Conservation (phyloP, 768 basidiomycete genomes). For the Tylopilus vinaceipallidus region DNA sequence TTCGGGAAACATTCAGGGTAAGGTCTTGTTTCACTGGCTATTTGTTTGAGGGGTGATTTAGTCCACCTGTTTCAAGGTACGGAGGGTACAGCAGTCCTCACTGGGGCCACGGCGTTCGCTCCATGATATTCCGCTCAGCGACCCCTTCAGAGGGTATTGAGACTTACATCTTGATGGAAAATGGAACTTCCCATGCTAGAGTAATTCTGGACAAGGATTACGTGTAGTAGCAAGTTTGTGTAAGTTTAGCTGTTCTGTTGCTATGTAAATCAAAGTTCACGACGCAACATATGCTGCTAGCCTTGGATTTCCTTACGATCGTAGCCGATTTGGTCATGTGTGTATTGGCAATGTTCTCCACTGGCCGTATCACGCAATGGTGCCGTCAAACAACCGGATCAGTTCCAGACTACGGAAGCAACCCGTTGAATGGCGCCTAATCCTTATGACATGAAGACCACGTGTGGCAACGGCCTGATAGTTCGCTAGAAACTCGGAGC, state of each 20-base stretch:
- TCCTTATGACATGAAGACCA: too few species aligned
- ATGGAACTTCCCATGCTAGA: constrained; percentile 53
- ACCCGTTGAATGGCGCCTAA: too few species aligned
- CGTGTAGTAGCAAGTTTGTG: neutral
- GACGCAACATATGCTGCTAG: too few species aligned
- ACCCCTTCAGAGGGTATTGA: constrained; percentile 46
- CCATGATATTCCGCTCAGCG: constrained; percentile 54
- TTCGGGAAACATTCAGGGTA: constrained; percentile 77
- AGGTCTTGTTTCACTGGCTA: neutral
- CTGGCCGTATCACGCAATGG: too few species aligned
- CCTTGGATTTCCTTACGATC: too few species aligned
- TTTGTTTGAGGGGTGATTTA: neutral
- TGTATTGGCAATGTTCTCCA: too few species aligned
- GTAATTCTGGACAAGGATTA: constrained; percentile 49
- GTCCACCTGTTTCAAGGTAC: constrained; percentile 43
- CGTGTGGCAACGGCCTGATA: too few species aligned
- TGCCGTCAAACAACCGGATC: too few species aligned
- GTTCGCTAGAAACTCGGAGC: too few species aligned
- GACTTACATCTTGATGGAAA: constrained; percentile 65
- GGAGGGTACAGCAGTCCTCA: constrained; percentile 51
- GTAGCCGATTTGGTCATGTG: too few species aligned
- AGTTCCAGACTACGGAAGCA: too few species aligned
- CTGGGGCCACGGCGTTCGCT: constrained; percentile 69
- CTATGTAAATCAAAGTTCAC: neutral
- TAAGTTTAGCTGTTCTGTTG: neutral